phyloP scores from a whole-genome alignment of 179 eudicot species.

The Patellifolia procumbens region DNA sequence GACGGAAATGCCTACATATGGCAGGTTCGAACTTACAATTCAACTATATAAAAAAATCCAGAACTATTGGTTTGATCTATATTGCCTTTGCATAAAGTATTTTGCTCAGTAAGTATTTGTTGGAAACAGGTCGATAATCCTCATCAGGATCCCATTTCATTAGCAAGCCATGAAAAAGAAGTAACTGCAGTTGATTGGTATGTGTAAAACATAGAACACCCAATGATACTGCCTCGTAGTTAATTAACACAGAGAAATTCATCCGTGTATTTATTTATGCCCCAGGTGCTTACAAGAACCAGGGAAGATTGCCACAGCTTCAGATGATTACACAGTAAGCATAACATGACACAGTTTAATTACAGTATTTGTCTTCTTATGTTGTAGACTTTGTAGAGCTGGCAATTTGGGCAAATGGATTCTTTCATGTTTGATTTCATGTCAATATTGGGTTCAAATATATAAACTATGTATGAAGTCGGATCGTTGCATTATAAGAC shows the following conservation, averaged over 20 bases:
- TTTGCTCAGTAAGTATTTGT: background rate
- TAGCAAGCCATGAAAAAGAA: constrained; percentile 77
- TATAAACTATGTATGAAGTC: too few relatives aligned
- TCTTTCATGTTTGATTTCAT: too few relatives aligned
- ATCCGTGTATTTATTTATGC: background rate
- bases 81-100: background rate
- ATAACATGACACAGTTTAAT: background rate
- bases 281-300: constrained; percentile 69
- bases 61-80: background rate
- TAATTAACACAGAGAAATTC: background rate
- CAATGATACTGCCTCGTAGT: background rate
- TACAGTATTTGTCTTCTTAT: background rate
- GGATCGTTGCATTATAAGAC: too few relatives aligned
- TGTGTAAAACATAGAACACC: background rate
- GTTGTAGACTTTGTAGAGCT: background rate
- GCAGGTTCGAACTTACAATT: constrained; percentile 66
- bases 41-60: background rate
- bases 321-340: constrained; percentile 88
- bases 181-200: constrained; percentile 94
- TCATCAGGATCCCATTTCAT: constrained; percentile 51
- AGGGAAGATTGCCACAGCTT: constrained; percentile 83
- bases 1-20: constrained; percentile 94
- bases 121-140: constrained; percentile 65
- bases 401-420: too few relatives aligned
- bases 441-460: too few relatives aligned